A percentile compares a stretch with the other conserved stretches of the same genome.
Evolutionary conservation across 371 early-diverging fungal species (phyloP).

Genomic region (Mucor velutinosus): DNA sequence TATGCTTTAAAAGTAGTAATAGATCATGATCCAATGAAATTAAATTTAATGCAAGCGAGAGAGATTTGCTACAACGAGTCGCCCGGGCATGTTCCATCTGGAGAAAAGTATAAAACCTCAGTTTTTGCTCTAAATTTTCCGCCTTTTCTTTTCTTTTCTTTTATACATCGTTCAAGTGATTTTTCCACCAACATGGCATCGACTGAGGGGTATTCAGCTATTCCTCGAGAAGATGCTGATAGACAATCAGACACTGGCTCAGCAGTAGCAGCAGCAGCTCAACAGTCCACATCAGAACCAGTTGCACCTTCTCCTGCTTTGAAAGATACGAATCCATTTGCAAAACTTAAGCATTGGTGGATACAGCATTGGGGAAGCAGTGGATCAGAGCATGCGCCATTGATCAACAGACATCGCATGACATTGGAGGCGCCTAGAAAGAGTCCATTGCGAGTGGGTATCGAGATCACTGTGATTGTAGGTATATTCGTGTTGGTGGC

Average conservation of each 20-base stretch:
- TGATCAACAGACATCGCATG: slow-evolving; percentile 40
- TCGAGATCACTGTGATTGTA: slow-evolving; percentile 25
- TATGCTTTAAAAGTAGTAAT: background rate
- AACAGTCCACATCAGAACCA: background rate
- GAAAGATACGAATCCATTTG: background rate
- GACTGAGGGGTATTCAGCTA: slow-evolving; percentile 5
- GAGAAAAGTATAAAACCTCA: background rate
- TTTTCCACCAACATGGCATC: slow-evolving; percentile 2
- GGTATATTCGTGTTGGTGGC: slow-evolving; percentile 23
- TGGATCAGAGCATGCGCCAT: slow-evolving; percentile 29
- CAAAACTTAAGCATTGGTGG: slow-evolving; percentile 16
- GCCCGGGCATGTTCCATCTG: background rate
- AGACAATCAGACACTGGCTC: background rate
- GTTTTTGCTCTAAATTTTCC: background rate
- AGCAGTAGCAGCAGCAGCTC: background rate
- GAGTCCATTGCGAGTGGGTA: slow-evolving; percentile 18
- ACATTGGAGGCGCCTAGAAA: slow-evolving; percentile 41
- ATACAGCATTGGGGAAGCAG: background rate
- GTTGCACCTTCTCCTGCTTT: background rate
- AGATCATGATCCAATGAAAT: background rate
- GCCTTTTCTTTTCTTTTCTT: background rate
- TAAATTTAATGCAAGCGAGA: background rate
- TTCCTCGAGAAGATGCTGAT: slow-evolving; percentile 9
- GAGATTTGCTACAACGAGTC: background rate
- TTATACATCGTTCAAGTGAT: background rate